A percentile compares a stretch with the other conserved stretches of the same genome.
These are phyloP conservation scores for Plantago rigida DNA, from an alignment of 305 asterid genomes.

Conservation along the genomic window DNA sequence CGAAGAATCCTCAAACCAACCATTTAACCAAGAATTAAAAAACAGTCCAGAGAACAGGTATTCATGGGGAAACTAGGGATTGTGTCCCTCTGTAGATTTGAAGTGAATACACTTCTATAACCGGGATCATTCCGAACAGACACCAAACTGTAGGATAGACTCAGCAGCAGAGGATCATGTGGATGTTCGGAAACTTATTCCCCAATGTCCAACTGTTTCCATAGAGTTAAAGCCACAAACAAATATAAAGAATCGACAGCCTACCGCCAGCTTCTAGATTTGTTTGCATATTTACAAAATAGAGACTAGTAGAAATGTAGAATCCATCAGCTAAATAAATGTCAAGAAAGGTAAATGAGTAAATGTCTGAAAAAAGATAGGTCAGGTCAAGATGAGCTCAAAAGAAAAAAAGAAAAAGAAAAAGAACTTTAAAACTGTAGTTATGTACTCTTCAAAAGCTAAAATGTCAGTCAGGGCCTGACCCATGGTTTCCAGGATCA, in stretches of 20 bases:
- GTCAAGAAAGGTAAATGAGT: conserved; percentile 10
- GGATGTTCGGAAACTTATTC: conserved; percentile 23
- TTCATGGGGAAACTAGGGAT: too few relatives aligned
- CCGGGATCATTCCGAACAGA: background rate
- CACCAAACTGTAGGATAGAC: background rate
- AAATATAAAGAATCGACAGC: conserved; percentile 32
- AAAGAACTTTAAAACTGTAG: conserved; percentile 32
- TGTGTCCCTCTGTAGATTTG: background rate
- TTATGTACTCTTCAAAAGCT: conserved; percentile 38
- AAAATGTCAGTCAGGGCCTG: conserved; percentile 24
- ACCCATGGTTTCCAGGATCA: conserved; percentile 29
- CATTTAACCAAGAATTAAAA: too few relatives aligned
- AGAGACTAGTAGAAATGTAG: conserved; percentile 9
- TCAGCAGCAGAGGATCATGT: background rate
- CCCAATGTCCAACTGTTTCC: conserved; percentile 14
- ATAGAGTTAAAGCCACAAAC: conserved; percentile 18
- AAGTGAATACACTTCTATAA: background rate
- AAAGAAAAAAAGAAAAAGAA: background rate
- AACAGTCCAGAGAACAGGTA: too few relatives aligned
- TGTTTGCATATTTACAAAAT: conserved; percentile 28
- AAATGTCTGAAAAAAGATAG: conserved; percentile 4
- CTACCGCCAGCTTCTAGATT: conserved; percentile 27
- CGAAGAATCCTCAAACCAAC: too few relatives aligned
- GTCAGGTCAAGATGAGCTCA: conserved; percentile 8
- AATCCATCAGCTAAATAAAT: conserved; percentile 24